phyloP scores from a whole-genome alignment of 306 rosid genomes.

The Lablab purpureus region DNA sequence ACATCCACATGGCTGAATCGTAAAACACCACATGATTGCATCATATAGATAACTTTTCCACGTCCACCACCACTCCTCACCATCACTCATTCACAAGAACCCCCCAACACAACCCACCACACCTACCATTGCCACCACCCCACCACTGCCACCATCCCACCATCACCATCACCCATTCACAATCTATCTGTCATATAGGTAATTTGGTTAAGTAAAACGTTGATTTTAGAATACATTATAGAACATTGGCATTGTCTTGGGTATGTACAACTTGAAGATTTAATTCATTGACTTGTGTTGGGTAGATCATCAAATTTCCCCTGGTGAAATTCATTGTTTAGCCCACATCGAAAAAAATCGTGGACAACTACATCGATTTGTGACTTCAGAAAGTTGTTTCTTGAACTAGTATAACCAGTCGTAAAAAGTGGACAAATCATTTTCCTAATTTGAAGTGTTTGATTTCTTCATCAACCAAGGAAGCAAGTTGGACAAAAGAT shows the following conservation, averaged over 20 bases:
- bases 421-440: background rate
- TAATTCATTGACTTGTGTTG: constrained; percentile 9
- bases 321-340: constrained; percentile 12
- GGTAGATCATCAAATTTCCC: background rate
- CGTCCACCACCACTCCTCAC: too few relatives aligned
- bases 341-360: constrained; percentile 2
- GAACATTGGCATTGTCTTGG: background rate
- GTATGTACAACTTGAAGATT: background rate
- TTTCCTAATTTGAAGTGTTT: background rate
- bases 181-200: background rate
- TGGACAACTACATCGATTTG: background rate
- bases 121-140: too few relatives aligned
- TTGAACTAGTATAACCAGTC: background rate
- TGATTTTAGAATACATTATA: background rate
- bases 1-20: too few relatives aligned
- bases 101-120: too few relatives aligned
- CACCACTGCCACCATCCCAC: too few relatives aligned
- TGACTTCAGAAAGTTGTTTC: background rate
- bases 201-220: background rate
- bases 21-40: too few relatives aligned
- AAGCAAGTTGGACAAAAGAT: background rate
- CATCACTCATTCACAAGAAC: too few relatives aligned
- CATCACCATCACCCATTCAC: too few relatives aligned
- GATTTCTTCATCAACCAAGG: background rate
- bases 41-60: too few relatives aligned